Base-by-base conservation (phyloP, 2,329 filamentous ascomycete genomes). In the Aspergillus hiratsukae region DNA sequence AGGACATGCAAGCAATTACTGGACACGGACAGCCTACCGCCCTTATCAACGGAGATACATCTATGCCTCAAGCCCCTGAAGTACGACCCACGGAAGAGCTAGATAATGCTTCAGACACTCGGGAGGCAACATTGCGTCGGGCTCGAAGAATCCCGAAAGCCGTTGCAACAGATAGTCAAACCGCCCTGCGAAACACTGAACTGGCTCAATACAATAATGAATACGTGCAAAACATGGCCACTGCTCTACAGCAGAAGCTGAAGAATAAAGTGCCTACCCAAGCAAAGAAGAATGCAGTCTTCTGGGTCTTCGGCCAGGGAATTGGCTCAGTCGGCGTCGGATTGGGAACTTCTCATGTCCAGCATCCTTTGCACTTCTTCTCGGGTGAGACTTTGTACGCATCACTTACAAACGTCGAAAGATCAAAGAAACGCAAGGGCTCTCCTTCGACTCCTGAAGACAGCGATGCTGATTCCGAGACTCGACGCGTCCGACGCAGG, bases 221-320 rank as follows among this genome's bases (percentile, higher is more conserved):
- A 28, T 89, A 89, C 60, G 61, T 81, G 1, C 64, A 74, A 10
- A 87, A 86, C 61, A 91, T 90, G 83, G 74, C 70, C 1, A 70
- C 72, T 11, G 78, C 77, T 8, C 64, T 65, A 6, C 74, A 71
- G 29, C 66, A 74, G 21, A 86, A 83, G 61, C 61, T 72, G 4
- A 65, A 73, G 5, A 72, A 77, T 35, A 77, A 74, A 49, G 64
- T 73, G 14, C 61, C 70, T 11, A 68, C 71, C 0, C 73, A 80
- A 45, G 83, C 85, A 2, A 88, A 83, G 71, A 83, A 81, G 65
- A 87, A 87, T 57, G 87, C 86, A 0, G 78, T 79, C 10, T 78
- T 81, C 63, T 88, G 83, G 76, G 78, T 88, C 3, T 78, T 82
- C 57, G 83, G 81, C 4, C 67, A 74, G 49, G 84, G 85, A 6